Base-by-base conservation (phyloP, 2,329 filamentous ascomycete species). In the Fusarium gaditjirri region DNA sequence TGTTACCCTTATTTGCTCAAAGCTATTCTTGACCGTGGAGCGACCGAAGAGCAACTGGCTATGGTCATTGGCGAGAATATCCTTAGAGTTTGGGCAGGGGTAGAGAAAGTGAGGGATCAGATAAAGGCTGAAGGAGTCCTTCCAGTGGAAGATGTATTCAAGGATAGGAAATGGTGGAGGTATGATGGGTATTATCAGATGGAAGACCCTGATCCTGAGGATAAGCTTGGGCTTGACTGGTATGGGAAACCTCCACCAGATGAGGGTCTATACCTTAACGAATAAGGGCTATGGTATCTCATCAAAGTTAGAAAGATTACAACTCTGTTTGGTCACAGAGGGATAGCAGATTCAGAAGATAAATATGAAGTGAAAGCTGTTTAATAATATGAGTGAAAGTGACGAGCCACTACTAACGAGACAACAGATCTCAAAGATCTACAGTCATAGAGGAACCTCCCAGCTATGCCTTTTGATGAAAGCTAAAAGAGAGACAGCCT, bases 121-220 rank as follows among this genome's bases (percentile, higher is more conserved):
- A 65, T 65, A 50, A 65, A 58, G 5, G 4, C 4, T 1, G 63
- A 65, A 0, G 43, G 50, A 2, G 19, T 65, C 0, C 35, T 65
- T 12, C 63, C 63, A 1, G 38, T 65, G 0, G 61, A 65, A 16
- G 63, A 65, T 25, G 61, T 65, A 0, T 65, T 65, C 2, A 49
- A 65, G 5, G 63, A 65, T 31, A 8, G 63, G 1, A 65, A 65
- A 8, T 65, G 63, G 63, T 65, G 63, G 61, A 31, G 63, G 3
- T 65, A 65, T 25, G 63, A 65, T 58, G 61, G 61, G 2, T 65
- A 58, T 25, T 65, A 65, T 35, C 63, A 65, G 23, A 65, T 65
- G 63, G 63, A 65, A 2, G 63, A 65, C 8, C 63, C 61, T 3
- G 63, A 65, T n/a, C 63, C 63, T 7, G 43, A 65, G 3, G 63